Base-by-base conservation (phyloP, 495 filamentous ascomycete genomes). In the Aspergillus kassunensis region DNA sequence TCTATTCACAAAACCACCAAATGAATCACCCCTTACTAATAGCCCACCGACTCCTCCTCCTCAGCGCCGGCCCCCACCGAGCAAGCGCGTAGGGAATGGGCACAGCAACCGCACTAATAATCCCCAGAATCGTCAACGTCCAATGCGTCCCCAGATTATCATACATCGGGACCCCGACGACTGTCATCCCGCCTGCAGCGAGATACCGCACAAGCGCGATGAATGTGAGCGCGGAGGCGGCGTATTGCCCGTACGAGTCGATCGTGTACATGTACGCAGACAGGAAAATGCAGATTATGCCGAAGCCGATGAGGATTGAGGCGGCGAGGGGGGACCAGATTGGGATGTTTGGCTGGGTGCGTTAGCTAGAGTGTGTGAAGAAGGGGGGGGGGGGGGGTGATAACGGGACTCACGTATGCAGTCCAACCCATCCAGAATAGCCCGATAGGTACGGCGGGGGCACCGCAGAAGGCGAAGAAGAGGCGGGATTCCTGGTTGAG, bases 361-460 rank as follows among this genome's bases (percentile, higher is more conserved):
- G n/a, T n/a, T n/a, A n/a, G n/a, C n/a, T n/a, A n/a, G n/a, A n/a
- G n/a, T n/a, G n/a, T n/a, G n/a, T n/a, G n/a, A n/a, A n/a, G n/a
- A n/a, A n/a, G n/a, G n/a, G n/a, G n/a, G n/a, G n/a, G n/a, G n/a
- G n/a, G n/a, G n/a, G n/a, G n/a, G n/a, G n/a, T n/a, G n/a, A n/a
- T n/a, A n/a, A n/a, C n/a, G n/a, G n/a, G n/a, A n/a, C n/a, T n/a
- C 39, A 67, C 64, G 49, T 78, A 71, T 51, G 66, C 68, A 1
- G 74, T 78, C 81, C 81, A 82, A 1, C 73, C 83, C 69, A 86
- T 78, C 81, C 82, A 85, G 63, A 85, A 85, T 8, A 86, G 57
- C 16, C 64, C 64, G 36, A 81, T 68, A 0, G 82, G 81, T 2
- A 86, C 65, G 0, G 75, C 65, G 0, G 77, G 71, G 0, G 74